Evolutionary conservation across 2,329 filamentous ascomycete genomes (phyloP).

Genomic region (Elsinoe australis): DNA sequence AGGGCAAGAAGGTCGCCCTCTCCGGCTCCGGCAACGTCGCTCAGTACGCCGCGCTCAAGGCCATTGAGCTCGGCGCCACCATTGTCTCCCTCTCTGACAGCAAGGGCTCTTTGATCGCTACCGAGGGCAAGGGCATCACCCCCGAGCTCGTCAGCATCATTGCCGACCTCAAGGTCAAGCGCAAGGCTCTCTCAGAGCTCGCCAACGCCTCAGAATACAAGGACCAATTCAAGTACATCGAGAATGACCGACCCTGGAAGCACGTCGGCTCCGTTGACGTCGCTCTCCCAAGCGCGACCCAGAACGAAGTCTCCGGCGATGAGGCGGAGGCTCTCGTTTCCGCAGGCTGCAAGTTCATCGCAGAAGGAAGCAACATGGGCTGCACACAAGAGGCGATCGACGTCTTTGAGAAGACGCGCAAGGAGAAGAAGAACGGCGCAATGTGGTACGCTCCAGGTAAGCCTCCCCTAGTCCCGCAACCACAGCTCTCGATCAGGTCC

Average conservation of each 20-base stretch:
- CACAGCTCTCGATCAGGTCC: not conserved
- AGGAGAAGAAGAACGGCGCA: constrained; percentile 58
- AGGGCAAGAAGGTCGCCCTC: constrained; percentile 88
- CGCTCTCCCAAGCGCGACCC: constrained; percentile 85
- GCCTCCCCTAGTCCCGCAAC: too few species aligned
- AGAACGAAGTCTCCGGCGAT: constrained; percentile 92
- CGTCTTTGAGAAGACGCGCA: constrained; percentile 73
- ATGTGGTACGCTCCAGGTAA: constrained; percentile 86
- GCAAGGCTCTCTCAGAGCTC: constrained; percentile 71
- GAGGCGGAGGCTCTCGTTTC: constrained; percentile 78
- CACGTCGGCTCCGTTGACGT: constrained; percentile 86
- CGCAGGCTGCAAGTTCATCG: constrained; percentile 73
- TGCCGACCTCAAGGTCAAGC: constrained; percentile 76
- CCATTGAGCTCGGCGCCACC: constrained; percentile 87
- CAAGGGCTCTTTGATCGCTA: constrained; percentile 73
- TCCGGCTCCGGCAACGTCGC: constrained; percentile 97
- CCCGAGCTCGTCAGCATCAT: constrained; percentile 72
- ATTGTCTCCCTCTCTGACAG: constrained; percentile 92
- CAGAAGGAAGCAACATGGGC: constrained; percentile 98
- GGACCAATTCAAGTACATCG: constrained; percentile 74
- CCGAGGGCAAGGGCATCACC: constrained; percentile 62
- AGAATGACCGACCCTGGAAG: constrained; percentile 81
- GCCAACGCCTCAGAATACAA: constrained; percentile 48
- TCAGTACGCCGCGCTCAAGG: constrained; percentile 93
- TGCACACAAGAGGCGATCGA: constrained; percentile 95